phyloP scores from a whole-genome alignment of 1,284 basidiomycete species.

The Pascua sp. region DNA sequence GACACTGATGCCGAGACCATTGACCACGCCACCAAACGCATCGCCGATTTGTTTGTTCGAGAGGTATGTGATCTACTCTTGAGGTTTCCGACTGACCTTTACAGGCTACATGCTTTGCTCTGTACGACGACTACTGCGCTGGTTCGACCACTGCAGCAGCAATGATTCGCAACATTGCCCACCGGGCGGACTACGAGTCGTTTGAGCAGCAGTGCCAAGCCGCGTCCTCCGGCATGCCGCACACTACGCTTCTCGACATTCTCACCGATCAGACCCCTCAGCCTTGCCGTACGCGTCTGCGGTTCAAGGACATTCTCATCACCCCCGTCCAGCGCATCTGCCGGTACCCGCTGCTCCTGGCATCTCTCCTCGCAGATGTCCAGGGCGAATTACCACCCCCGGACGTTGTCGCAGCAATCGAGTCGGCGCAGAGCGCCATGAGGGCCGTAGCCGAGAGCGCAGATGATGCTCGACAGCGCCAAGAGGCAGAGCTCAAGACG shows the following conservation, averaged over 20 bases:
- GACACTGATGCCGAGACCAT: slow-evolving; percentile 22
- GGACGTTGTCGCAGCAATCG: slow-evolving; percentile 21
- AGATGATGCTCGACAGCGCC: slow-evolving; percentile 56
- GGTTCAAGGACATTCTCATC: slow-evolving; percentile 77
- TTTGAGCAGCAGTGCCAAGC: slow-evolving; percentile 71
- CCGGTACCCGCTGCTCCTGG: slow-evolving; percentile 83
- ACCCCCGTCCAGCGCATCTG: slow-evolving; percentile 85
- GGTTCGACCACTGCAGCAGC: slow-evolving; percentile 75
- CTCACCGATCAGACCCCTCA: slow-evolving; percentile 31
- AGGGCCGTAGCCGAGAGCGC: slow-evolving; percentile 59
- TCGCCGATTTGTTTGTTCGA: slow-evolving; percentile 63
- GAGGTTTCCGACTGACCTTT: slow-evolving; percentile 4
- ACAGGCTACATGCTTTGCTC: slow-evolving; percentile 58
- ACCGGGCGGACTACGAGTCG: slow-evolving; percentile 65
- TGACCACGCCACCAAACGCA: slow-evolving; percentile 56
- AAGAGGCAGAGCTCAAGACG: slow-evolving; percentile 65
- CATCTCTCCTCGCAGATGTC: slow-evolving; percentile 57
- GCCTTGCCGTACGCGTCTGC: slow-evolving; percentile 36
- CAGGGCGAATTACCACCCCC: slow-evolving; percentile 19
- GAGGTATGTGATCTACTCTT: slow-evolving; percentile 54
- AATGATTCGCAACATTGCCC: slow-evolving; percentile 62
- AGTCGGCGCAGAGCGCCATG: slow-evolving; percentile 52
- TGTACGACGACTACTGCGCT: slow-evolving; percentile 79
- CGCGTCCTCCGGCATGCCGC: slow-evolving; percentile 51
- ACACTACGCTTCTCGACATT: slow-evolving; percentile 34